Evolutionary conservation across 441 rosid species (phyloP), one percentile per base, ranked within the genome.

Genomic region (Pelargonium citronellum): DNA sequence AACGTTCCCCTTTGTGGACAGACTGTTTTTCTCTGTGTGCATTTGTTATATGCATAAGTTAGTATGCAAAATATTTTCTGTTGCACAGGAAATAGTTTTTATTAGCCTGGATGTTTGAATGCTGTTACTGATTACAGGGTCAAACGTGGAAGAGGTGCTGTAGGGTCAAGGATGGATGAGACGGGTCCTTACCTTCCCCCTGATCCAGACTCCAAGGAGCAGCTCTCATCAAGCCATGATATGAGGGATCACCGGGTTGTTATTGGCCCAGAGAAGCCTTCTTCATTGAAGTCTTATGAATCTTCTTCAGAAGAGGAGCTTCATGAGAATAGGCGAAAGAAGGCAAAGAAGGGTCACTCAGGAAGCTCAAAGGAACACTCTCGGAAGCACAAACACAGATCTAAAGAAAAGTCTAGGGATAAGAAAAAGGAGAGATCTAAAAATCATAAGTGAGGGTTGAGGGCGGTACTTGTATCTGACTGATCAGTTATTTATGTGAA

Each of bases 161-260:
- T 91, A 34, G 98, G 98, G 73, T 86, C 95, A 4, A 90, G 88
- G 82, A 91, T 94, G 97, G 96, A 91, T 67, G 98, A 91, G 79
- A 81, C 92, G 39, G 86, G 87, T 7, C 91, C 91, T 6, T 85
- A 77, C 71, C 93, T 79, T 74, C 77, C 82, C 4, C 51, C 78
- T n/a, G 30, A 67, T 24, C 49, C 79, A 0, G 85, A 79, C 34
- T 63, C 70, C 12, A 62, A 62, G 15, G 82, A 72, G 34, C 79
- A 70, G 58, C 60, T 24, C 3, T 61, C 84, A 17, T n/a, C 83
- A 17, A 62, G 61, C 27, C 68, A 27, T 9, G 80, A 76, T 73
- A 57, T 53, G 5, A 73, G 81, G 78, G 81, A 74, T n/a, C 72
- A 69, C 22, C 74, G 62, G 9, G 71, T 77, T 55, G 76, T 70